Evolutionary conservation across 73 alveolate genomes (phyloP).

Genomic region (Symbiodinium pilosum): DNA sequence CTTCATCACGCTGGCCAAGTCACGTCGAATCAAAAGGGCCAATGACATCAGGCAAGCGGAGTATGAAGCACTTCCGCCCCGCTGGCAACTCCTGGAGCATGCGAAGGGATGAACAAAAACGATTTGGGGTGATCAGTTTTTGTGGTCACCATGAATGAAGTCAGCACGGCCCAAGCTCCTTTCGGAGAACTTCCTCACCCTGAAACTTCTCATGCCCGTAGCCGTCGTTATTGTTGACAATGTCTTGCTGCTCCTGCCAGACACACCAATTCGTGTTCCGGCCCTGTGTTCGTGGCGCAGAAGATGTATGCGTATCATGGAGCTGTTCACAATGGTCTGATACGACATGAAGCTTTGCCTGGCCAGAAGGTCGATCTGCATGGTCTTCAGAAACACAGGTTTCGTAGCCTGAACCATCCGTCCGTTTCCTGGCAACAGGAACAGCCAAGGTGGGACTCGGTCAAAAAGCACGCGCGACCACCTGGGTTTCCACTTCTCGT

Average conservation of each 20-base stretch:
- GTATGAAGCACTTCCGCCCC: conserved; percentile 25
- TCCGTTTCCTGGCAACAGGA: neutral
- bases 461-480: neutral
- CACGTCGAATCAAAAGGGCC: conserved; percentile 81
- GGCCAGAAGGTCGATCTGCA: conserved; percentile 21
- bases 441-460: neutral
- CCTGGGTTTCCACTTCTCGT: conserved; percentile 76
- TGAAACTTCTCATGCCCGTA: conserved; percentile 69
- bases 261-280: too few species aligned
- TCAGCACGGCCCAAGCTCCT: neutral
- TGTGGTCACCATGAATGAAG: neutral
- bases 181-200: conserved; percentile 34
- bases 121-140: too few species aligned
- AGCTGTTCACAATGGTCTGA: too few species aligned
- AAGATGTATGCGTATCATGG: too few species aligned
- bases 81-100: neutral
- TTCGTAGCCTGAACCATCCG: conserved; percentile 4
- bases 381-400: conserved; percentile 27
- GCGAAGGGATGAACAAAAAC: too few species aligned
- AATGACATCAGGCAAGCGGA: conserved; percentile 85
- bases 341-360: too few species aligned
- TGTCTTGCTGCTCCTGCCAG: conserved; percentile 69
- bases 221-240: conserved; percentile 50
- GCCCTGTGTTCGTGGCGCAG: too few species aligned
- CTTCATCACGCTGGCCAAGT: neutral